A percentile compares a stretch with the other conserved stretches of the same genome.
phyloP scores from a whole-genome alignment of 192 early-diverging fungal species.

The Oehlia diaphana region DNA sequence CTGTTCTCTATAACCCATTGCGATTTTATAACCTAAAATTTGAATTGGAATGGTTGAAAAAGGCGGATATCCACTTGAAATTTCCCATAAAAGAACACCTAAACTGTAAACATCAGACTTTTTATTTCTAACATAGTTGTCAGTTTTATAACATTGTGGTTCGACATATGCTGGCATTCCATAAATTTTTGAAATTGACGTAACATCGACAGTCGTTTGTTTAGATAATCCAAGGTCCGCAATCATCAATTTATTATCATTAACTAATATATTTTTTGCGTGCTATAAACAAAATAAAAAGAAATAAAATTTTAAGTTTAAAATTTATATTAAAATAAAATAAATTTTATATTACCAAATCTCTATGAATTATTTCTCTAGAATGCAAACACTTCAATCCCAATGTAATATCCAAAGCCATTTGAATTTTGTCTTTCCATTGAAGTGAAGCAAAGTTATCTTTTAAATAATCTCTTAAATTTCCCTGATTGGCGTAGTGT shows the following conservation, averaged over 20 bases:
- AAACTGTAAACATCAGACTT: slow-evolving; percentile 43
- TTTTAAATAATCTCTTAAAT: slow-evolving; percentile 11
- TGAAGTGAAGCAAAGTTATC: background rate
- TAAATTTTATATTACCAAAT: slow-evolving; percentile 15
- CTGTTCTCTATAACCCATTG: slow-evolving; percentile 35
- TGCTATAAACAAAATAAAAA: background rate
- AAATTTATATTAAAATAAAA: background rate
- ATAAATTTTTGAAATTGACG: background rate
- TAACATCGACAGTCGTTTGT: background rate
- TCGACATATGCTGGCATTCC: slow-evolving; percentile 12
- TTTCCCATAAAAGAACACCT: slow-evolving; percentile 45
- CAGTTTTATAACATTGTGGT: background rate
- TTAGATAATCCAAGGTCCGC: slow-evolving; percentile 21
- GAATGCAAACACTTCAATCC: background rate
- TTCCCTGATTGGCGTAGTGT: slow-evolving; percentile 16
- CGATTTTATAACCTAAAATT: slow-evolving; percentile 28
- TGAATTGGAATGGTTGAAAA: slow-evolving; percentile 7
- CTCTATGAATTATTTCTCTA: slow-evolving; percentile 5
- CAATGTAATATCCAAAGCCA: background rate
- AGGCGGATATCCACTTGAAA: slow-evolving; percentile 36
- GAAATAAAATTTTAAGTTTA: background rate
- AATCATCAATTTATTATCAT: slow-evolving; percentile 1
- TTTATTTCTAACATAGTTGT: slow-evolving; percentile 15
- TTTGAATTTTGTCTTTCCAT: background rate
- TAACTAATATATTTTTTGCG: slow-evolving; percentile 19